Evolutionary conservation across 2,329 filamentous ascomycete species (phyloP).

Genomic region (Colletotrichum liaoningense): DNA sequence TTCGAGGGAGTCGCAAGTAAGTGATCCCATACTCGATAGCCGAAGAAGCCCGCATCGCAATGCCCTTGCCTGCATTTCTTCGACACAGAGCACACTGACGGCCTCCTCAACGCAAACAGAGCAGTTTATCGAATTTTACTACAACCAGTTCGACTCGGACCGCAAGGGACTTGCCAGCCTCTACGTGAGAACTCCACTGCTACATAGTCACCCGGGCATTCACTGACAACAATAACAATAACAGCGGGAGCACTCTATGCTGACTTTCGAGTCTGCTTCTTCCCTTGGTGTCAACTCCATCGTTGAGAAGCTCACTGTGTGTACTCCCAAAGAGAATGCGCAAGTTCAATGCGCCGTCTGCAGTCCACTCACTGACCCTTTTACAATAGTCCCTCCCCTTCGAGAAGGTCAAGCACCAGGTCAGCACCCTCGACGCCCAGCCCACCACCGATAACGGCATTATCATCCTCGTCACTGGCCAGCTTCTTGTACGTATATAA

Average conservation of each 20-base stretch:
- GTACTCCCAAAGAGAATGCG: slow-evolving; percentile 42
- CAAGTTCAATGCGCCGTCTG: neutral
- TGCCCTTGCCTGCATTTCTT: neutral
- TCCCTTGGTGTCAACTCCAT: slow-evolving; percentile 75
- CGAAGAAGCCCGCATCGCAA: neutral
- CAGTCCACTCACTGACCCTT: slow-evolving; percentile 13
- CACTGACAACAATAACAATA: neutral
- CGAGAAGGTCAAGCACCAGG: slow-evolving; percentile 81
- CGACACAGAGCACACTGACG: slow-evolving; percentile 13
- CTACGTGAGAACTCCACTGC: slow-evolving; percentile 75
- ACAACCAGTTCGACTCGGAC: slow-evolving; percentile 84
- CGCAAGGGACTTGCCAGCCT: slow-evolving; percentile 74
- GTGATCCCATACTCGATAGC: slow-evolving; percentile 38
- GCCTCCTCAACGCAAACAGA: slow-evolving; percentile 59
- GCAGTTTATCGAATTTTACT: slow-evolving; percentile 92
- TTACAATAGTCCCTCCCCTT: slow-evolving; percentile 72
- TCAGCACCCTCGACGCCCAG: slow-evolving; percentile 85
- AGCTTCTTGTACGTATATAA: slow-evolving; percentile 74
- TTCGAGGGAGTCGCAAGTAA: slow-evolving; percentile 61
- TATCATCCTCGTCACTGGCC: slow-evolving; percentile 88
- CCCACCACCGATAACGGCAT: slow-evolving; percentile 78
- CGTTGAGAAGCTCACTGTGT: slow-evolving; percentile 83
- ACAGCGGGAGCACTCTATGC: slow-evolving; percentile 86
- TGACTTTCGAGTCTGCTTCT: slow-evolving; percentile 87
- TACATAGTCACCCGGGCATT: neutral